Conservation (phyloP, 2,329 filamentous ascomycete species). For the Dissoconium aciculare region DNA sequence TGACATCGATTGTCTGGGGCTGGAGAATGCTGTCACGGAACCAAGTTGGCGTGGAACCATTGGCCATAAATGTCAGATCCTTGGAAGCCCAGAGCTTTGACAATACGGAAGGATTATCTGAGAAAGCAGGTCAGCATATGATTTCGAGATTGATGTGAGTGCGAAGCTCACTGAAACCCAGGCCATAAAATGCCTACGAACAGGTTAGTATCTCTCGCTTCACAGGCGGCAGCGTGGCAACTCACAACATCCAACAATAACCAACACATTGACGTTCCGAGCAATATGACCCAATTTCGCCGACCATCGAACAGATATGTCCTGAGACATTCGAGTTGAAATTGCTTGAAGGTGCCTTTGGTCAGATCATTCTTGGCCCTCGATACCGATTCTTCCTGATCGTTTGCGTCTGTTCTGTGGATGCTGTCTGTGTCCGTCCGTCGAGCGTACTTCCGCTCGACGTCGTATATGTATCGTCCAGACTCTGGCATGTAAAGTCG, state of each 20-base stretch:
- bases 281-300: constrained; percentile 12
- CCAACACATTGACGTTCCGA: constrained; percentile 12
- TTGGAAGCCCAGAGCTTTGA: constrained; percentile 12
- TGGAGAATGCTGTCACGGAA: not conserved
- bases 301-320: constrained; percentile 10
- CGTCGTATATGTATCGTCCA: constrained; percentile 27
- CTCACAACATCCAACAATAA: constrained; percentile 12
- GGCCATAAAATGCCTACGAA: constrained; percentile 5
- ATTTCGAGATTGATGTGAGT: too few species aligned
- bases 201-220: not conserved
- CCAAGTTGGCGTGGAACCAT: constrained; percentile 11
- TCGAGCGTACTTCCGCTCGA: constrained; percentile 22
- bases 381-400: not conserved
- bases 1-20: not conserved
- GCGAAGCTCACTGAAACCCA: constrained; percentile 10
- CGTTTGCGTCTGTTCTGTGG: not conserved
- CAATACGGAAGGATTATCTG: constrained; percentile 10
- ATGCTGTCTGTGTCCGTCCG: constrained; percentile 13
- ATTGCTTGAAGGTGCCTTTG: constrained; percentile 6
- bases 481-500: constrained; percentile 29
- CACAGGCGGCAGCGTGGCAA: not conserved
- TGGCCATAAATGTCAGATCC: constrained; percentile 2
- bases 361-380: not conserved
- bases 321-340: constrained; percentile 7
- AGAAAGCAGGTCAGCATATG: too few species aligned